Base-by-base conservation (phyloP, 2,329 filamentous ascomycete species). In the Botrytis paeoniae region DNA sequence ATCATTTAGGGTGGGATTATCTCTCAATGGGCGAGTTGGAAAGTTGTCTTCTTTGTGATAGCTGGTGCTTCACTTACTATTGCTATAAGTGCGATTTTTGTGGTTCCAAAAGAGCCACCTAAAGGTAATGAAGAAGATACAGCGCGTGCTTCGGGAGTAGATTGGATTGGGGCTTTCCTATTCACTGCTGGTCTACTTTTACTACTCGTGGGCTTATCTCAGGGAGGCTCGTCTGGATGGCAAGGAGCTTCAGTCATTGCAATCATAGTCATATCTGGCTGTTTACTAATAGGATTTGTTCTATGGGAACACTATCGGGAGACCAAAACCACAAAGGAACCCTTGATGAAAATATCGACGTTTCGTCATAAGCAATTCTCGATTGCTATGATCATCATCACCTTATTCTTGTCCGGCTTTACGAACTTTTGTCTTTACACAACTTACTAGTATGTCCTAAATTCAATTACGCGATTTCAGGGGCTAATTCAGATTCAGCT, bases 221-320 rank as follows among this genome's bases (percentile, higher is more conserved):
- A 93, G 78, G 91, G 91, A 32, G 92, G 92, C 75, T 88, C 91
- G 0, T 87, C 90, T 2, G 91, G 91, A 8, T 93, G 91, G 91
- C 80, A 81, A 12, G 88, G 86, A 0, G 85, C 89, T 0, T 92
- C 89, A 86, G 87, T 88, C 4, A 81, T 90, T 6, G 86, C 89
- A 0, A 25, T 91, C 16, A 74, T 89, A 8, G 82, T 92, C 22
- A 82, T 92, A 5, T 82, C 81, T 5, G 80, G 83, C 2, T 91
- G 92, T 76, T 85, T 87, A 41, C 62, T 78, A 1, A 62, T 48
- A 0, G 35, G 45, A 0, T 79, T 79, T 29, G 25, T 74, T 41
- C 45, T 71, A 14, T 79, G 75, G 75, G 72, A 76, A 43, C 0
- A 35, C 90, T 29, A 86, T 74, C 85, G 89, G 37, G 89, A 91